Evolutionary conservation across 306 rosid species (phyloP), one percentile per base, ranked within the genome.

Genomic region (Casuarina glauca): DNA sequence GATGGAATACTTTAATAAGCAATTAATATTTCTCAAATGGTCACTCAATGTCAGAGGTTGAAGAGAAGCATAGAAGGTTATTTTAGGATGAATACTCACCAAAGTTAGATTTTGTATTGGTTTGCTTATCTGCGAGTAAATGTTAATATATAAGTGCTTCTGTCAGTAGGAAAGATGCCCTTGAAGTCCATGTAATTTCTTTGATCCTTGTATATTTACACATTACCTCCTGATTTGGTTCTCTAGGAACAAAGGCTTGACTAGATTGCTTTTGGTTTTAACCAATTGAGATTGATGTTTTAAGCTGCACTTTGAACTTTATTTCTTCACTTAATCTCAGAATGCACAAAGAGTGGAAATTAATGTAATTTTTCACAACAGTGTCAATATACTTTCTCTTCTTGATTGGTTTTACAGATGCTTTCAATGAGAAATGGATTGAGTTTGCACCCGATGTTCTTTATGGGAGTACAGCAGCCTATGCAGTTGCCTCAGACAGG

Each of bases 381-480:
- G 11, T 63, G 17, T 63, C 69, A 38, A 13, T 15, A 63, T 16
- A 15, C 69, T 4, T 63, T 4, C 15, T 39, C 20, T 2, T 72
- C 83, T 52, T 62, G 77, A 52, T 82, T 85, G 80, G 66, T 74
- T 73, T 49, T 87, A 82, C 92, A 95, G 98, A 92, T 92, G 97
- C 74, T 92, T 81, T 82, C 90, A 57, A 71, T 87, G 89, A 91
- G 96, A 81, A 95, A 95, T 85, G 97, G 97, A 75, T 83, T 89
- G 86, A 91, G 93, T 85, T 80, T 89, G 88, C 98, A 92, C 77
- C 97, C 96, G 39, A 83, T 87, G 91, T 80, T 92, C 83, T 82
- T 92, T 74, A 90, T 94, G 6, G 97, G 88, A 79, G 90, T 78
- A 46, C 7, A 80, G 76, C 88, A 82, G 72, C 86, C 97, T 49